These are phyloP conservation scores for Plasmopara viticola DNA, from an alignment of 352 stramenopile genomes.

Conservation along the genomic window DNA sequence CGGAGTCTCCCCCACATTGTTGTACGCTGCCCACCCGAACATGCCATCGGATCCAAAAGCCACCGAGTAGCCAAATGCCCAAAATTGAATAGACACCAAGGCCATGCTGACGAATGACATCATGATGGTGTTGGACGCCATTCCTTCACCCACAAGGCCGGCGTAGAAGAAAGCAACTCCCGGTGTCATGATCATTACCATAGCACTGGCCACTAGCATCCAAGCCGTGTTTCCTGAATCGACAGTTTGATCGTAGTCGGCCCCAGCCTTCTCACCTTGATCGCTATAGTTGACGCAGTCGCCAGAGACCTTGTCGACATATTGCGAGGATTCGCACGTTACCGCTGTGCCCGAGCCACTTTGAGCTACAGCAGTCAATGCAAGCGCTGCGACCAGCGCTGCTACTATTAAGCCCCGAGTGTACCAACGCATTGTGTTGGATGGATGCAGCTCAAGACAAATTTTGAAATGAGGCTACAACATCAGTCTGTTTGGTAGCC, in stretches of 20 bases:
- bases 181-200: slow-evolving; percentile 73
- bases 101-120: slow-evolving; percentile 75
- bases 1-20: slow-evolving; percentile 37
- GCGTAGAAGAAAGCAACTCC: slow-evolving; percentile 78
- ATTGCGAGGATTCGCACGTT: slow-evolving; percentile 27
- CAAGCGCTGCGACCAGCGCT: slow-evolving; percentile 15
- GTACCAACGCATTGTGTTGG: slow-evolving; percentile 9
- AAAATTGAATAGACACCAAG: slow-evolving; percentile 79
- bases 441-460: not conserved
- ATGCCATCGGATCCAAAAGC: slow-evolving; percentile 52
- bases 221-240: slow-evolving; percentile 59
- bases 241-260: slow-evolving; percentile 26
- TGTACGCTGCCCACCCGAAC: slow-evolving; percentile 53
- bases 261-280: slow-evolving; percentile 26
- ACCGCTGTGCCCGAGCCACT: slow-evolving; percentile 24
- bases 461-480: not conserved
- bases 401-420: not conserved
- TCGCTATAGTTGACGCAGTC: slow-evolving; percentile 36
- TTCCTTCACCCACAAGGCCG: slow-evolving; percentile 58
- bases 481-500: no score
- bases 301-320: slow-evolving; percentile 19
- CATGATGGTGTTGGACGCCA: slow-evolving; percentile 77
- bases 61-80: slow-evolving; percentile 65
- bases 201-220: slow-evolving; percentile 41
- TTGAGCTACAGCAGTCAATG: slow-evolving; percentile 25